Conservation (phyloP, 129 eudicot species). For the Lactuca saligna region DNA sequence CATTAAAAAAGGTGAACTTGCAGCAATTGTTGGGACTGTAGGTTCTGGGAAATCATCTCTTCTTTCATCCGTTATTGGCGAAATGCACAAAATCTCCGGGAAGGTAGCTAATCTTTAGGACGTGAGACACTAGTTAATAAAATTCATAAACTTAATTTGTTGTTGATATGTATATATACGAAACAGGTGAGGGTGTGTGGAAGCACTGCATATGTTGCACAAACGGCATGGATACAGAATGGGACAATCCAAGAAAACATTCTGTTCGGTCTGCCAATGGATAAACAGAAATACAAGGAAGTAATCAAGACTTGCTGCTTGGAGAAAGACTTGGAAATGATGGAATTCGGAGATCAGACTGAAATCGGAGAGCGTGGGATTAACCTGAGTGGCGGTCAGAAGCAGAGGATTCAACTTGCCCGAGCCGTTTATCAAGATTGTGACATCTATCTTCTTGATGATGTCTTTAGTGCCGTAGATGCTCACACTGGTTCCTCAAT, state of each 20-base stretch:
- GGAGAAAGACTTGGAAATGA: slow-evolving; percentile 87
- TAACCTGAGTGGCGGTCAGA: slow-evolving; percentile 62
- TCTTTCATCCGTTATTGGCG: slow-evolving; percentile 67
- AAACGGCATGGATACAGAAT: slow-evolving; percentile 79
- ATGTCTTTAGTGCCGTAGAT: slow-evolving; percentile 59
- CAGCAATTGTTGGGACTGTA: slow-evolving; percentile 90
- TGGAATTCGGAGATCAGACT: slow-evolving; percentile 89
- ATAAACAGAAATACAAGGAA: slow-evolving; percentile 51
- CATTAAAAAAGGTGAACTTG: slow-evolving; percentile 74
- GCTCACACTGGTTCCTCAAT: slow-evolving; percentile 57
- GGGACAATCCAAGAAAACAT: slow-evolving; percentile 75
- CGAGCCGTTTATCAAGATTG: slow-evolving; percentile 59
- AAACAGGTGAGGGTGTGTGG: slow-evolving; percentile 81
- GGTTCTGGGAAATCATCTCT: slow-evolving; percentile 91
- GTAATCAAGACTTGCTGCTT: slow-evolving; percentile 70
- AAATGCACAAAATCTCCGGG: slow-evolving; percentile 73
- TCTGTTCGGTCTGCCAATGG: slow-evolving; percentile 78
- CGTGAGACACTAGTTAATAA: background rate
- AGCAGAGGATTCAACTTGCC: slow-evolving; percentile 60
- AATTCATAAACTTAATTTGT: slow-evolving; percentile 10
- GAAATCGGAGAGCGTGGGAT: slow-evolving; percentile 65
- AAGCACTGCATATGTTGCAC: slow-evolving; percentile 91
- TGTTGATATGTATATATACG: slow-evolving; percentile 18
- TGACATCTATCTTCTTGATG: slow-evolving; percentile 62
- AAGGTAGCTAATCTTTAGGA: slow-evolving; percentile 28